Evolutionary conservation across 2,329 filamentous ascomycete species (phyloP).

Genomic region (Penicillium frequentans): DNA sequence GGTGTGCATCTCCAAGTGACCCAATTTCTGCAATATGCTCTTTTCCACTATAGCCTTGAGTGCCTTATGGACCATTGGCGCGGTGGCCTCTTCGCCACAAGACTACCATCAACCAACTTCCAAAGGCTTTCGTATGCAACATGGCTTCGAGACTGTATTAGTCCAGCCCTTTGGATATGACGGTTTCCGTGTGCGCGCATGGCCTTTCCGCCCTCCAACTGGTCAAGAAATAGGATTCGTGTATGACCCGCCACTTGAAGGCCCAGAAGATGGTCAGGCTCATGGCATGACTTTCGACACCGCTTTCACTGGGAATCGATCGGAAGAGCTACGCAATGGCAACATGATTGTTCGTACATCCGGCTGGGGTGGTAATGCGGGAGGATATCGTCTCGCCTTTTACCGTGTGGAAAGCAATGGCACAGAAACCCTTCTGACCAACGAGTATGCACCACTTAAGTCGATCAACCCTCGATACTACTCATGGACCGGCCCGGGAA

Average conservation of each 20-base stretch:
- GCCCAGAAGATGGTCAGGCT: slow-evolving; percentile 32
- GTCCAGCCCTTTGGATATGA: slow-evolving; percentile 43
- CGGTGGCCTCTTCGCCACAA: too few species aligned
- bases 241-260: slow-evolving; percentile 42
- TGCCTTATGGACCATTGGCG: not conserved
- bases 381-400: not conserved
- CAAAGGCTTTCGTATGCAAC: slow-evolving; percentile 32
- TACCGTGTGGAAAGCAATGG: not conserved
- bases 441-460: not conserved
- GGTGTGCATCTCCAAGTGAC: too few species aligned
- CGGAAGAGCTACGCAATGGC: slow-evolving; percentile 35
- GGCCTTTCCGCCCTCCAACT: slow-evolving; percentile 37
- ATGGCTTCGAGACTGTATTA: slow-evolving; percentile 41
- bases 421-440: not conserved
- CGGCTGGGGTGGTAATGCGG: slow-evolving; percentile 9
- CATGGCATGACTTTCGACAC: slow-evolving; percentile 35
- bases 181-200: slow-evolving; percentile 41
- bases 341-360: slow-evolving; percentile 38
- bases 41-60: not conserved
- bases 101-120: too few species aligned
- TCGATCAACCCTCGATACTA: not conserved
- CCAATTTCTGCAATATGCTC: slow-evolving; percentile 1
- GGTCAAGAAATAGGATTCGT: slow-evolving; percentile 40
- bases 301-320: slow-evolving; percentile 31
- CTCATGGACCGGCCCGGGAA: not conserved